Percentiles rank a stretch among this genome's conserved stretches.
phyloP scores from a whole-genome alignment of 2,329 filamentous ascomycete species.

The Pezicula radicicola region DNA sequence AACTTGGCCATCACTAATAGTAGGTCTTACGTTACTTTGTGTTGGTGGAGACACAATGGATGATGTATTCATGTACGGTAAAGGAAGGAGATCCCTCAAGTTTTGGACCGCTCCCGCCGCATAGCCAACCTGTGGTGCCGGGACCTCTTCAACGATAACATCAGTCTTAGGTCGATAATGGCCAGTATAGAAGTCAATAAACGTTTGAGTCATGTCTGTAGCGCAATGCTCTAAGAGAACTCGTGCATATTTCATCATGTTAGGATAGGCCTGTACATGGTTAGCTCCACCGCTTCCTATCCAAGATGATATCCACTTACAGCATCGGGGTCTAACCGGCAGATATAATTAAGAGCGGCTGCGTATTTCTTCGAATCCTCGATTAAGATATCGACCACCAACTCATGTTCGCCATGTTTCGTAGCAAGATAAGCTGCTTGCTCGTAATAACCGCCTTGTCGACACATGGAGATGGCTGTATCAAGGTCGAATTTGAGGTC shows the following conservation, averaged over 20 bases:
- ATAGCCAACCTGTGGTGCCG: conserved; percentile 22
- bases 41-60: conserved; percentile 51
- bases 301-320: conserved; percentile 43
- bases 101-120: conserved; percentile 69
- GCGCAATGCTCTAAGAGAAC: conserved; percentile 87
- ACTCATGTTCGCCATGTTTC: conserved; percentile 88
- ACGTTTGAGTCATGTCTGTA: conserved; percentile 76
- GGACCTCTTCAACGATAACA: conserved; percentile 26
- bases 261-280: conserved; percentile 67
- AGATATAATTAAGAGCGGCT: conserved; percentile 88
- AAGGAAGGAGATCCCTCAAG: conserved; percentile 74
- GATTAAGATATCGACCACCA: conserved; percentile 93
- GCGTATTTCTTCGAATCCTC: conserved; percentile 90
- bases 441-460: conserved; percentile 94
- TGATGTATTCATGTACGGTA: conserved; percentile 78
- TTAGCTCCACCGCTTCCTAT: conserved; percentile 5
- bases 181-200: conserved; percentile 93
- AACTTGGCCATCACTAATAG: conserved; percentile 50
- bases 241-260: conserved; percentile 91
- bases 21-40: conserved; percentile 46
- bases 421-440: conserved; percentile 94
- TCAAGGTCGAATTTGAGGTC: conserved; percentile 96
- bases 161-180: conserved; percentile 73
- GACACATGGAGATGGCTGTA: conserved; percentile 95
- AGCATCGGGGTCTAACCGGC: conserved; percentile 74